Conservation (phyloP, 192 early-diverging fungal species). For the Coemansia sp. region DNA sequence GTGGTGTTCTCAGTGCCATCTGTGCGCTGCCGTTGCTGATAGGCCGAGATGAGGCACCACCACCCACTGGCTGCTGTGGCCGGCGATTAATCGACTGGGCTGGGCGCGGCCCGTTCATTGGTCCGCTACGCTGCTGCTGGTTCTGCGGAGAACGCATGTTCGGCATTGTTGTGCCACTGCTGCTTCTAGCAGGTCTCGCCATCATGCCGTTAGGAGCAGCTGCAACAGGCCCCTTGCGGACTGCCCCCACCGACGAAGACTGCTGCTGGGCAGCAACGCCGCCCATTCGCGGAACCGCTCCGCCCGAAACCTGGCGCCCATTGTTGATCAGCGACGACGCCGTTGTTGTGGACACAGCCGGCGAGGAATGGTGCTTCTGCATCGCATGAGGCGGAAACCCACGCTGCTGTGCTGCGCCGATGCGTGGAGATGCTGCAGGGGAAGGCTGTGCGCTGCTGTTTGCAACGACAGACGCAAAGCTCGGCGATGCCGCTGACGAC, state of each 20-base stretch:
- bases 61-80: background rate
- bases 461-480: background rate
- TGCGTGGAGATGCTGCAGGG: background rate
- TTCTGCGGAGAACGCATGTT: background rate
- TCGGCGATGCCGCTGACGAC: conserved; percentile 13
- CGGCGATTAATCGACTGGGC: conserved; percentile 5
- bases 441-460: background rate
- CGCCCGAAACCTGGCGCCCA: background rate
- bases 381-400: background rate
- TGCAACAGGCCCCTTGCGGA: background rate
- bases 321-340: background rate
- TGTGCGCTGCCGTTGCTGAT: background rate
- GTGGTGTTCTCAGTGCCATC: background rate
- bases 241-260: background rate
- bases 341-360: background rate
- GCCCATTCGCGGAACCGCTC: background rate
- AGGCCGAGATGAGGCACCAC: background rate
- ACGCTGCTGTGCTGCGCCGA: background rate
- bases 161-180: background rate
- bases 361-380: background rate
- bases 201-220: background rate
- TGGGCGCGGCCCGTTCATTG: background rate
- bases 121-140: conserved; percentile 4
- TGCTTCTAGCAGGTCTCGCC: background rate
- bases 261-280: background rate